Conservation (phyloP, 805 yeast species). For the Kregervanrija pseudodelftensis region DNA sequence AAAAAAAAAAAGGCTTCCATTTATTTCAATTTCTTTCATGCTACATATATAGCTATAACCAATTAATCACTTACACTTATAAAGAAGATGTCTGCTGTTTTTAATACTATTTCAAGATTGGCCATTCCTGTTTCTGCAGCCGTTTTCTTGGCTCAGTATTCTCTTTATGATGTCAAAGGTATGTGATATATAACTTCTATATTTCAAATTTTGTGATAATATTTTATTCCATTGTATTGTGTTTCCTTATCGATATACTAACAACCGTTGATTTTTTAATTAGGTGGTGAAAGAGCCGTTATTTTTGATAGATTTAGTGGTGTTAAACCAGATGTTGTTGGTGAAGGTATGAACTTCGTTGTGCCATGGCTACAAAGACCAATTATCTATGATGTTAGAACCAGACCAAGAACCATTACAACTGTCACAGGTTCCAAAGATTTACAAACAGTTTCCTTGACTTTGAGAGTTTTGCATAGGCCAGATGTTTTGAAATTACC, state of each 20-base stretch:
- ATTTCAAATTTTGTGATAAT: background rate
- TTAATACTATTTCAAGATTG: conserved; percentile 36
- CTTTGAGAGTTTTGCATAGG: conserved; percentile 87
- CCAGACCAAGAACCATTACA: conserved; percentile 89
- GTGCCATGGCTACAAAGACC: conserved; percentile 96
- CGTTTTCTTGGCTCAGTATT: conserved; percentile 64
- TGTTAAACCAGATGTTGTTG: conserved; percentile 80
- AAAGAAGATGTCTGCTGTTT: conserved; percentile 32
- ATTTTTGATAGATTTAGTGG: conserved; percentile 89
- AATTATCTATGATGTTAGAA: conserved; percentile 83
- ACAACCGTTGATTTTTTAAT: conserved; percentile 1
- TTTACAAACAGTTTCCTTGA: conserved; percentile 89
- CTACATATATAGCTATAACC: background rate
- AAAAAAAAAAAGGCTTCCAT: background rate
- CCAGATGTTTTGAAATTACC: conserved; percentile 86
- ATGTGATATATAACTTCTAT: conserved; percentile 1
- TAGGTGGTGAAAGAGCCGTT: conserved; percentile 86
- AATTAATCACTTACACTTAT: too few species aligned
- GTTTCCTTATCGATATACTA: background rate
- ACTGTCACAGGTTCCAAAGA: conserved; percentile 97
- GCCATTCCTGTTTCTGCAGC: conserved; percentile 71
- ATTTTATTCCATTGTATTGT: background rate
- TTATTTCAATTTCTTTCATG: background rate
- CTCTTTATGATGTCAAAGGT: conserved; percentile 86
- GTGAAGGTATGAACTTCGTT: conserved; percentile 95